phyloP scores from a whole-genome alignment of 371 early-diverging fungal species.

The Gilbertella persicaria region DNA sequence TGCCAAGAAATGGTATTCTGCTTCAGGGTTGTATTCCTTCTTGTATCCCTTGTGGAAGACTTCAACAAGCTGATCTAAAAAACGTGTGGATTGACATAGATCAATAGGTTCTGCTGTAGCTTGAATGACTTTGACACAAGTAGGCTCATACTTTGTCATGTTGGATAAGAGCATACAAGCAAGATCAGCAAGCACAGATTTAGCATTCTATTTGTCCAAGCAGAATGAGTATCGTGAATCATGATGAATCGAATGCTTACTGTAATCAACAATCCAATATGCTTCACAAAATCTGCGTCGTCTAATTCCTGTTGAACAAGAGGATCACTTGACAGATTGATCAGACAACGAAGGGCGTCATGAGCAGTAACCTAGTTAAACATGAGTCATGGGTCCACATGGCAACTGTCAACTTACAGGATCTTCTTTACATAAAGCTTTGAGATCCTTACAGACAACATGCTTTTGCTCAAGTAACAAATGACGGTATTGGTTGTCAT shows the following conservation, averaged over 20 bases:
- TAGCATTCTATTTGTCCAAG: conserved; percentile 17
- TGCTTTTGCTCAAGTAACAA: conserved; percentile 63
- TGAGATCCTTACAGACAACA: conserved; percentile 67
- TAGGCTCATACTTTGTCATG: conserved; percentile 73
- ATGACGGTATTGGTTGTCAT: conserved; percentile 60
- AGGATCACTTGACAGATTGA: conserved; percentile 80
- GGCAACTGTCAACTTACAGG: conserved; percentile 55
- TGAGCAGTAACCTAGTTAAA: conserved; percentile 67
- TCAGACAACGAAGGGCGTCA: conserved; percentile 78
- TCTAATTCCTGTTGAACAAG: conserved; percentile 62
- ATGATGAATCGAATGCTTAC: conserved; percentile 32
- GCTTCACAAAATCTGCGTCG: conserved; percentile 65
- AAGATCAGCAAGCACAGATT: conserved; percentile 70
- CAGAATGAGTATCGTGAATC: background rate
- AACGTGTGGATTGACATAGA: conserved; percentile 42
- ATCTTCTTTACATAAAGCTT: conserved; percentile 69
- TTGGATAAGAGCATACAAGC: conserved; percentile 94
- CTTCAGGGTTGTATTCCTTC: conserved; percentile 78
- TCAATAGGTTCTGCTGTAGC: conserved; percentile 44
- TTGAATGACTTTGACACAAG: conserved; percentile 59
- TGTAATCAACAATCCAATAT: conserved; percentile 68
- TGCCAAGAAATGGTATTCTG: conserved; percentile 83
- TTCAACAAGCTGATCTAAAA: conserved; percentile 85
- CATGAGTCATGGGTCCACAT: background rate
- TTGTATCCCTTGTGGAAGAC: conserved; percentile 82